phyloP scores from a whole-genome alignment of 257 asterid genomes.

The Penstemon davidsonii region DNA sequence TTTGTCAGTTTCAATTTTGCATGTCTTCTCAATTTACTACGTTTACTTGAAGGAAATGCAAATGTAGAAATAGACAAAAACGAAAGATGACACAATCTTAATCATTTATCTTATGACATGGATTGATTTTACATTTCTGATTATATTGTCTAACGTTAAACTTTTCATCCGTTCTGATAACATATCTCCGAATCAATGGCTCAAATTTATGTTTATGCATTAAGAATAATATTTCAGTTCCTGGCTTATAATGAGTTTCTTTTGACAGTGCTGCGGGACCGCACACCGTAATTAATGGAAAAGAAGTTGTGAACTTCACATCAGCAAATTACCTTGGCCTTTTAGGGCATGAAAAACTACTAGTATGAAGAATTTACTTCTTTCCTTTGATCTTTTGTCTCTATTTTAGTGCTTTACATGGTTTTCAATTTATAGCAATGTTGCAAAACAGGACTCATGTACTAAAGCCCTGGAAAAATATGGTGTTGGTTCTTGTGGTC shows the following conservation, averaged over 20 bases:
- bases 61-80: background rate
- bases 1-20: conserved; percentile 11
- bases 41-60: conserved; percentile 13
- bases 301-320: conserved; percentile 79
- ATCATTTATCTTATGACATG: background rate
- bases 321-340: conserved; percentile 95
- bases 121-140: conserved; percentile 1
- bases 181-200: conserved; percentile 10
- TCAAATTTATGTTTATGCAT: conserved; percentile 12
- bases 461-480: conserved; percentile 90
- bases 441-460: conserved; percentile 71
- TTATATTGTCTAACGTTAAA: background rate
- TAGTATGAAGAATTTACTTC: conserved; percentile 71
- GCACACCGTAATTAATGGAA: conserved; percentile 69
- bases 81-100: conserved; percentile 1
- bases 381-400: conserved; percentile 25
- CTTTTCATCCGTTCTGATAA: background rate
- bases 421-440: conserved; percentile 15
- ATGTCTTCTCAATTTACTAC: background rate
- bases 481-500: conserved; percentile 99
- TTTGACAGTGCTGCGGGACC: conserved; percentile 93
- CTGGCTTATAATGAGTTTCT: conserved; percentile 28
- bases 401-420: conserved; percentile 38
- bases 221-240: conserved; percentile 28
- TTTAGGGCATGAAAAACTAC: conserved; percentile 73